Evolutionary conservation across 768 basidiomycete genomes (phyloP).

Genomic region (Lentinula guzmanii): DNA sequence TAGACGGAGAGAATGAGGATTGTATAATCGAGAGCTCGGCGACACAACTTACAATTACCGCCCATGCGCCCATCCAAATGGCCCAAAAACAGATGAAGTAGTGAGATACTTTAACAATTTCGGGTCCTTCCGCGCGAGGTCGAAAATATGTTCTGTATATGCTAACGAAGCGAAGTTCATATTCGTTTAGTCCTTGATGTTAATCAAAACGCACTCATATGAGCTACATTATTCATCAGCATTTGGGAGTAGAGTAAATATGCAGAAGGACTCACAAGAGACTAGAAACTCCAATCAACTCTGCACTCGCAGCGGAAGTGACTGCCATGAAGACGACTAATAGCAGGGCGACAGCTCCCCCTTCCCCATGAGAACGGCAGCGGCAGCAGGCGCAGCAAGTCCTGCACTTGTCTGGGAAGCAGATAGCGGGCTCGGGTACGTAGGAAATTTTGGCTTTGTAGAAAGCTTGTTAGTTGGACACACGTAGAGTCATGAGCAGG

Average conservation of each 20-base stretch:
- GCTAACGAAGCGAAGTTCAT: conserved; percentile 9
- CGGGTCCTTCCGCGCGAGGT: conserved; percentile 27
- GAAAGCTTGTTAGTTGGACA: neutral
- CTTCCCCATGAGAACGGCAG: conserved; percentile 38
- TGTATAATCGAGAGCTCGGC: neutral
- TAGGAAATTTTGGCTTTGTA: conserved; percentile 43
- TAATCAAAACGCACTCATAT: conserved; percentile 33
- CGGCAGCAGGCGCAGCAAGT: conserved; percentile 40
- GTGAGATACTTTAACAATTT: conserved; percentile 34
- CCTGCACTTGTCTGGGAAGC: conserved; percentile 34
- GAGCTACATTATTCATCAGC: conserved; percentile 21
- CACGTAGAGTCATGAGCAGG: neutral
- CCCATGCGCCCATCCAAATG: conserved; percentile 38
- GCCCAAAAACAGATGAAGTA: conserved; percentile 36
- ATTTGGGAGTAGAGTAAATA: neutral
- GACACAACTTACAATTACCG: conserved; percentile 22
- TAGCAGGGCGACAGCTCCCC: conserved; percentile 37
- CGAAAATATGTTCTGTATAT: conserved; percentile 33
- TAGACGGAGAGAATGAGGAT: conserved; percentile 8
- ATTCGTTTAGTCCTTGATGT: neutral
- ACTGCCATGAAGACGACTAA: conserved; percentile 38
- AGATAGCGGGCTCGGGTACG: conserved; percentile 39
- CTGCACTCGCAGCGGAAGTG: conserved; percentile 38
- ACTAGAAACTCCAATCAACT: conserved; percentile 38
- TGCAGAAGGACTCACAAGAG: conserved; percentile 28